These are phyloP conservation scores for Pseudohalonectria lignicola DNA, from an alignment of 2,329 filamentous ascomycete species.

Conservation along the genomic window DNA sequence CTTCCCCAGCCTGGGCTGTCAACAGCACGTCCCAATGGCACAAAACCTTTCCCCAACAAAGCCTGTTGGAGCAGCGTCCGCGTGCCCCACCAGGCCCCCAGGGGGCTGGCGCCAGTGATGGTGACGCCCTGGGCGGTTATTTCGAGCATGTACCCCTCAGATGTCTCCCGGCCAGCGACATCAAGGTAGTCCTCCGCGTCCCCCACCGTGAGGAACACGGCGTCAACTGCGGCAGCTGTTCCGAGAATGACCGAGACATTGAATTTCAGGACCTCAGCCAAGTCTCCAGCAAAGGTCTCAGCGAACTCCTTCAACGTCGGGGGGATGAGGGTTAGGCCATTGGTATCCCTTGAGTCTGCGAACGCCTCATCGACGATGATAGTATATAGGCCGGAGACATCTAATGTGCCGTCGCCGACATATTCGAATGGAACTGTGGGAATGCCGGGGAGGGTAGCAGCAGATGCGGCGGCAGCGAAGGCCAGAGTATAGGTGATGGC, in stretches of 20 bases:
- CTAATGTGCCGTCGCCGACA: background rate
- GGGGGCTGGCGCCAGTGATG: constrained; percentile 39
- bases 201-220: constrained; percentile 35
- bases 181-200: constrained; percentile 27
- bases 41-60: constrained; percentile 22
- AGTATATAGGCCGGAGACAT: constrained; percentile 18
- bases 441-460: constrained; percentile 3
- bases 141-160: constrained; percentile 36
- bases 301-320: constrained; percentile 37
- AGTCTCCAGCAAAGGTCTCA: constrained; percentile 24
- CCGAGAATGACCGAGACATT: constrained; percentile 16
- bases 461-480: background rate
- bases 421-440: constrained; percentile 3
- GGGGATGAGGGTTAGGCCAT: constrained; percentile 39
- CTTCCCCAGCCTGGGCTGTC: constrained; percentile 44
- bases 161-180: constrained; percentile 31
- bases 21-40: constrained; percentile 28
- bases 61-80: constrained; percentile 41
- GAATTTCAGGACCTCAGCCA: constrained; percentile 12
- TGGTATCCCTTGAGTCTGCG: constrained; percentile 25
- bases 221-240: background rate
- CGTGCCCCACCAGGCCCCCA: constrained; percentile 48
- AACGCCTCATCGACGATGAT: constrained; percentile 33
- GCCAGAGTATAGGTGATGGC: background rate
- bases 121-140: constrained; percentile 26